Conservation (phyloP, 306 rosid genomes). For the Oemleria cerasiformis region DNA sequence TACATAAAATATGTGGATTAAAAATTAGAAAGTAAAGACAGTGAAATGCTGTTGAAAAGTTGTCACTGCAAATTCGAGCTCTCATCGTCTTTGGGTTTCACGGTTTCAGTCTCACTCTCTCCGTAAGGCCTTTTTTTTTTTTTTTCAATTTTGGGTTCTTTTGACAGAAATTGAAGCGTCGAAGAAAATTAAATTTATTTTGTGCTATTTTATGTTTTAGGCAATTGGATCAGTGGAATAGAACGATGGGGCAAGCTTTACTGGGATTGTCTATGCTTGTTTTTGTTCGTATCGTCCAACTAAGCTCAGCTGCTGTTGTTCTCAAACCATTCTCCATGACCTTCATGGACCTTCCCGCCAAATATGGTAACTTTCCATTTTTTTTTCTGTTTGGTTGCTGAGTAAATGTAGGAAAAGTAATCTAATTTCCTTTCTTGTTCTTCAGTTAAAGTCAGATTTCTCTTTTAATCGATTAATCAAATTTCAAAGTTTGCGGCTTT, state of each 20-base stretch:
- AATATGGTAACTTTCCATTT: slow-evolving; percentile 27
- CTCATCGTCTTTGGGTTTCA: neutral
- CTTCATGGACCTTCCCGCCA: slow-evolving; percentile 41
- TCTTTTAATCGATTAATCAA: neutral
- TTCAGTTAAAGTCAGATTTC: slow-evolving; percentile 4
- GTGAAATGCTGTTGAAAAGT: neutral
- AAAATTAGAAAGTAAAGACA: neutral
- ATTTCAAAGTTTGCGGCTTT: neutral
- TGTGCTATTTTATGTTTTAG: neutral
- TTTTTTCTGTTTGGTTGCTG: slow-evolving; percentile 21
- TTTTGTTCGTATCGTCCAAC: neutral
- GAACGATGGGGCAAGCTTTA: slow-evolving; percentile 23
- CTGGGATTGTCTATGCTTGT: slow-evolving; percentile 13
- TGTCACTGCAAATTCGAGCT: slow-evolving; percentile 4
- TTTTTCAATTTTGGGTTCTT: neutral
- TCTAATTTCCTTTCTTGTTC: neutral
- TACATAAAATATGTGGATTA: neutral
- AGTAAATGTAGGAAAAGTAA: slow-evolving; percentile 11
- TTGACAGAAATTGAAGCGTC: neutral
- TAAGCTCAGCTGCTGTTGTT: slow-evolving; percentile 27
- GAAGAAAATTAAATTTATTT: neutral
- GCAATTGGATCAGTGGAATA: slow-evolving; percentile 19
- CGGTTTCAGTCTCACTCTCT: neutral
- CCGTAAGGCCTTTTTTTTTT: neutral
- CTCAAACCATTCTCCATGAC: slow-evolving; percentile 18